phyloP scores from a whole-genome alignment of 2,329 filamentous ascomycete genomes.

The Didymella segeticola region DNA sequence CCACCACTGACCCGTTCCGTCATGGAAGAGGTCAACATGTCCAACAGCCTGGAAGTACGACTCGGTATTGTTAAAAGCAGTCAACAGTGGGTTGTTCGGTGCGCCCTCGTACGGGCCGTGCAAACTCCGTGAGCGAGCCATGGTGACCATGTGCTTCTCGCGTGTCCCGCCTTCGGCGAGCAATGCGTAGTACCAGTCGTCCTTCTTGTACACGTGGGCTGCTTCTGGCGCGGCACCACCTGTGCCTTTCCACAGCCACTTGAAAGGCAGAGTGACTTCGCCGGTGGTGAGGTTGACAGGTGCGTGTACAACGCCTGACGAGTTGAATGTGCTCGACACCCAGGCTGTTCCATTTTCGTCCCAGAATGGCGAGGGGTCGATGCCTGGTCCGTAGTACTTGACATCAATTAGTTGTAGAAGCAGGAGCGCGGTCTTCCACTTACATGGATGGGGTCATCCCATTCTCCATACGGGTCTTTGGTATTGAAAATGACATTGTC shows the following conservation, averaged over 20 bases:
- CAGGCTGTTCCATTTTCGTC: slow-evolving; percentile 61
- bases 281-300: slow-evolving; percentile 38
- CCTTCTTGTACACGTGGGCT: slow-evolving; percentile 43
- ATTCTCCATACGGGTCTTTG: no score
- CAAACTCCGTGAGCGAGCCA: slow-evolving; percentile 21
- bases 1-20: no score
- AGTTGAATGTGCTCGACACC: slow-evolving; percentile 38
- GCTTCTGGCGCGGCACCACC: slow-evolving; percentile 36
- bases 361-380: slow-evolving; percentile 63
- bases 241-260: slow-evolving; percentile 43
- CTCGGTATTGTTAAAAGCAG: slow-evolving; percentile 5
- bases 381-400: slow-evolving; percentile 56
- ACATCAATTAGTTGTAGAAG: not conserved
- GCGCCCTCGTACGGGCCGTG: slow-evolving; percentile 21
- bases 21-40: no score
- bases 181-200: slow-evolving; percentile 43
- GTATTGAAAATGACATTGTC: no score
- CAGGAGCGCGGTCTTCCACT: no score
- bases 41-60: slow-evolving; percentile 20
- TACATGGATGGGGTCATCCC: no score
- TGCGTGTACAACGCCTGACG: slow-evolving; percentile 9
- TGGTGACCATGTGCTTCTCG: slow-evolving; percentile 36
- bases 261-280: slow-evolving; percentile 13
- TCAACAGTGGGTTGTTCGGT: slow-evolving; percentile 19
- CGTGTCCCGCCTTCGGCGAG: slow-evolving; percentile 43